Evolutionary conservation across 2,329 filamentous ascomycete genomes (phyloP).

Genomic region (Scedosporium apiospermum): DNA sequence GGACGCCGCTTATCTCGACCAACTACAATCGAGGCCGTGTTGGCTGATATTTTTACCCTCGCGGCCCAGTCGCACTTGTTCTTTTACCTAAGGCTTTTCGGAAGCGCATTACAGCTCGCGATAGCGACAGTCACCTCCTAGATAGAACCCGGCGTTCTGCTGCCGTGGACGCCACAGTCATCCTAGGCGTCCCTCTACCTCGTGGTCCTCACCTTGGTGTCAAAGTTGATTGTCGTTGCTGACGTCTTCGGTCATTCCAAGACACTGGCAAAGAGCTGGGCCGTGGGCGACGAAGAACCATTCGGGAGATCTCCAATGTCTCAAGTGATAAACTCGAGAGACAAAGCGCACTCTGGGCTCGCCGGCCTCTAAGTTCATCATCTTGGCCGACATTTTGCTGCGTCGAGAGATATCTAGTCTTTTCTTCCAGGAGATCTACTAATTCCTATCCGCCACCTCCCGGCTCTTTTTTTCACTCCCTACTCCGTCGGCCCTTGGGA

Average conservation of each 20-base stretch:
- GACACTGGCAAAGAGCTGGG: neutral
- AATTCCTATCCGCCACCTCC: neutral
- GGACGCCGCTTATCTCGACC: too few relatives aligned
- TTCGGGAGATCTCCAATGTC: neutral
- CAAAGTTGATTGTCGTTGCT: neutral
- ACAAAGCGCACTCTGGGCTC: neutral
- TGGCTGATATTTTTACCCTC: too few relatives aligned
- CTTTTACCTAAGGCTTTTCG: too few relatives aligned
- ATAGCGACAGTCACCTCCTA: too few relatives aligned
- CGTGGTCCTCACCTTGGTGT: neutral
- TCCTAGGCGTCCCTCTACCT: too few relatives aligned
- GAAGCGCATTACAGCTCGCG: too few relatives aligned
- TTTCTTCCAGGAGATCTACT: neutral
- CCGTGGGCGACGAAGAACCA: neutral
- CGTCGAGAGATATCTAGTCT: neutral
- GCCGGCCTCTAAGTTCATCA: neutral
- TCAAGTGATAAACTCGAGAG: neutral
- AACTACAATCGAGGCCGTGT: too few relatives aligned
- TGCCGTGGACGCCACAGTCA: too few relatives aligned
- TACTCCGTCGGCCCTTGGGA: neutral
- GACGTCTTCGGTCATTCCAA: neutral
- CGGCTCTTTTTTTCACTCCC: neutral
- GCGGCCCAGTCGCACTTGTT: too few relatives aligned
- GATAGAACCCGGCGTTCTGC: too few relatives aligned
- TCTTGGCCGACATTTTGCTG: neutral